Conservation (phyloP, 2,329 filamentous ascomycete species). For the Parastagonospora avenae region DNA sequence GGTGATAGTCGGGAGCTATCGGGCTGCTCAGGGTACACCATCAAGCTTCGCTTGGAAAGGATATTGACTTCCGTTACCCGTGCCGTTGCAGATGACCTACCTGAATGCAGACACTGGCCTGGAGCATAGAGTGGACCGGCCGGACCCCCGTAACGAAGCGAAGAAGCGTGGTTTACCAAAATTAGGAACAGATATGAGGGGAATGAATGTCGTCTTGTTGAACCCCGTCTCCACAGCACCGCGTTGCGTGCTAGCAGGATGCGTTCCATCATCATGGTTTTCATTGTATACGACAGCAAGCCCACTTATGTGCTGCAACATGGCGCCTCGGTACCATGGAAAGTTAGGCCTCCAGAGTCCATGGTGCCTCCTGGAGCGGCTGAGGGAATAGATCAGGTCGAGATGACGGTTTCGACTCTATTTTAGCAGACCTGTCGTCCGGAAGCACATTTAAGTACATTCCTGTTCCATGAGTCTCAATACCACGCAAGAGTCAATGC, state of each 20-base stretch:
- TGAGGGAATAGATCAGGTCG: too few relatives aligned
- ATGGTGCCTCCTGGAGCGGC: too few relatives aligned
- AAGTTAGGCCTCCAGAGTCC: background rate
- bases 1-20: conserved; percentile 4
- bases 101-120: background rate
- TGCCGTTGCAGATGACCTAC: background rate
- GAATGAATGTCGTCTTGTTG: background rate
- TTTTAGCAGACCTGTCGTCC: too few relatives aligned
- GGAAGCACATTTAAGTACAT: too few relatives aligned
- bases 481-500: too few relatives aligned
- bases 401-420: too few relatives aligned
- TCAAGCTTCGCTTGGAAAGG: background rate
- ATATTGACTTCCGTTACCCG: background rate
- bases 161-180: background rate
- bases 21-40: background rate
- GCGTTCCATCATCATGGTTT: background rate
- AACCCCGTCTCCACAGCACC: background rate
- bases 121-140: too few relatives aligned
- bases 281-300: background rate
- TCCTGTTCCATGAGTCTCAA: too few relatives aligned
- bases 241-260: background rate
- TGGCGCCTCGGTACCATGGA: background rate
- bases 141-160: too few relatives aligned
- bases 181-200: background rate
- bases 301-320: background rate